phyloP scores from a whole-genome alignment of 2,329 filamentous ascomycete species.

The Lithohypha guttulata region DNA sequence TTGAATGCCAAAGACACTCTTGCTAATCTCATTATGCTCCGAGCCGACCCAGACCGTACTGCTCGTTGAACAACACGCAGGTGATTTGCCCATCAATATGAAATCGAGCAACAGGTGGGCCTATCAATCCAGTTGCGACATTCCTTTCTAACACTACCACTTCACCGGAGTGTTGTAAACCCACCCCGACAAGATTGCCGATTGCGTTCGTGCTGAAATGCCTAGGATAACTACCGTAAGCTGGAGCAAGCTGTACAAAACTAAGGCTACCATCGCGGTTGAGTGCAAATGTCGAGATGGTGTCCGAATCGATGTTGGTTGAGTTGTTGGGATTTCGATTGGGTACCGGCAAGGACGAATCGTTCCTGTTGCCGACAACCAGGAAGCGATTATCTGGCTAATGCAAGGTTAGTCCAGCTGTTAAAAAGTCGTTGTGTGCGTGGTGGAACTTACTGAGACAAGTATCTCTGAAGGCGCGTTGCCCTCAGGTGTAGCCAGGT shows the following conservation, averaged over 20 bases:
- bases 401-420: background rate
- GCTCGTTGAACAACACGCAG: slow-evolving; percentile 27
- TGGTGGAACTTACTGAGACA: background rate
- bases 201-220: slow-evolving; percentile 57
- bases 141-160: slow-evolving; percentile 54
- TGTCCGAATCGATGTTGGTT: slow-evolving; percentile 33
- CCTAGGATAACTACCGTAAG: slow-evolving; percentile 55
- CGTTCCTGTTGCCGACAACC: slow-evolving; percentile 2
- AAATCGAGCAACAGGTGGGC: slow-evolving; percentile 32
- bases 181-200: slow-evolving; percentile 55
- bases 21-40: background rate
- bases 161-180: slow-evolving; percentile 49
- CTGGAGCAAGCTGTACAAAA: slow-evolving; percentile 48
- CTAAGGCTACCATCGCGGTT: slow-evolving; percentile 45
- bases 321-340: slow-evolving; percentile 2
- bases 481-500: background rate
- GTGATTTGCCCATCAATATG: slow-evolving; percentile 26
- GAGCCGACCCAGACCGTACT: background rate
- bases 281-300: slow-evolving; percentile 53
- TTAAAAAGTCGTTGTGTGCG: background rate
- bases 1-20: too few relatives aligned
- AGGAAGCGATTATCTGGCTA: slow-evolving; percentile 5
- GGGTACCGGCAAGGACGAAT: slow-evolving; percentile 1
- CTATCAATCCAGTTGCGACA: slow-evolving; percentile 48
- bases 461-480: slow-evolving; percentile 1